Base-by-base conservation (phyloP, 2,329 filamentous ascomycete genomes). In the Aspergillus fumigatiaffinis region DNA sequence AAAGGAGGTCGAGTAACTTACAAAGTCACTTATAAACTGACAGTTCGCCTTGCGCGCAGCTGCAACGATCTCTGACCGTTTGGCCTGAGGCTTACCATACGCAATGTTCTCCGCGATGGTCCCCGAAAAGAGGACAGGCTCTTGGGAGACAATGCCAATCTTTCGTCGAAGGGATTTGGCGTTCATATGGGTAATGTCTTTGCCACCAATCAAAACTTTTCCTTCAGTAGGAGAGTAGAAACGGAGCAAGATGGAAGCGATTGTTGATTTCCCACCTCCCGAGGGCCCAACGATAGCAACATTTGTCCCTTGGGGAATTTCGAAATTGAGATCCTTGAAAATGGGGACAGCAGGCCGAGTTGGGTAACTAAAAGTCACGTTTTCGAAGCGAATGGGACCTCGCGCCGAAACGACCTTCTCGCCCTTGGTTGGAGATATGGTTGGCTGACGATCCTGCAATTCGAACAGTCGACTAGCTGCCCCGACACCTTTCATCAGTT, bases 401-500 rank as follows among this genome's bases (percentile, higher is more conserved):
- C 92, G 88, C 0, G 93, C 93, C 25, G 91, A 96, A 54, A 80
- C 82, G 29, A 99, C 92, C 58, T 86, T 88, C 29, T 81, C 71
- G 61, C 94, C 94, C 53, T 88, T 86, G 0, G 95, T 99, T 21
- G 92, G 86, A n/a, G 88, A 88, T 60, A 97, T 95, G 2, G 87
- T 88, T 0, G 92, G 90, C 57, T 90, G 81, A 61, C 94, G 87
- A 73, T 99, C 94, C 72, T 97, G 92, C 5, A 99, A 83, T 71
- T 99, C 94, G 69, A 99, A 99, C 1, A 99, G 81, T 59, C 94
- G 89, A 68, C 89, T 96, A n/a, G 94, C 94, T 46, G 94, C 94
- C 68, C 95, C 94, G 3, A 96, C 93, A 46, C 95, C 95, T 75
- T 99, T 99, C 94, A 99, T 99, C 60, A 99, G 82, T 72, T 99